Evolutionary conservation across 1,139 yeast species (phyloP).

Genomic region (Trichomonascaceae sp.): DNA sequence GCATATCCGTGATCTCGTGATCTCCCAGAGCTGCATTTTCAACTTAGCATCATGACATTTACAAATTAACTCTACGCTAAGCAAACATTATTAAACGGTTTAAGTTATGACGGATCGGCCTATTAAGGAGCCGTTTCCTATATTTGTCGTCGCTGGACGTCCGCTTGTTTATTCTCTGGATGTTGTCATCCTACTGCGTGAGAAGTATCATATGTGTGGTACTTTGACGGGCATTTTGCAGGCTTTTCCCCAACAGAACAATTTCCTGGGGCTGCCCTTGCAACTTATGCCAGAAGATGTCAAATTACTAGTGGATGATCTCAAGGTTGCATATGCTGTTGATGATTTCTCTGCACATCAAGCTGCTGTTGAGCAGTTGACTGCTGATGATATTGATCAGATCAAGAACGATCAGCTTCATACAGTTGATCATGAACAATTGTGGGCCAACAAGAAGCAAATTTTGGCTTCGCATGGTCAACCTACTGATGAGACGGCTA

Average conservation of each 20-base stretch:
- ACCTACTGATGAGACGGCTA: slow-evolving; percentile 8
- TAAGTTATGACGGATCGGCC: background rate
- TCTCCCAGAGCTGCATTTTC: background rate
- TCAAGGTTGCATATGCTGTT: slow-evolving; percentile 29
- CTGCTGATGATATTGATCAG: slow-evolving; percentile 15
- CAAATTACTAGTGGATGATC: slow-evolving; percentile 51
- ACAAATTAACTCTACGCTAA: background rate
- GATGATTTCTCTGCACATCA: slow-evolving; percentile 30
- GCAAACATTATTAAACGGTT: background rate
- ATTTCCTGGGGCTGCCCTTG: slow-evolving; percentile 77
- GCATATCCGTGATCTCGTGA: background rate
- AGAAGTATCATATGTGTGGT: slow-evolving; percentile 55
- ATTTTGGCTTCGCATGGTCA: slow-evolving; percentile 20
- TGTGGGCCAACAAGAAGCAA: slow-evolving; percentile 21
- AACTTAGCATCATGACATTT: background rate
- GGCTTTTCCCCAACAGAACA: slow-evolving; percentile 84
- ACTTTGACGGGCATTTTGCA: slow-evolving; percentile 77
- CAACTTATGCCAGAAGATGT: slow-evolving; percentile 70
- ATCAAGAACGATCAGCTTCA: slow-evolving; percentile 13
- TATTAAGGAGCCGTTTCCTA: slow-evolving; percentile 19
- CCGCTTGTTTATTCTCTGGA: slow-evolving; percentile 51
- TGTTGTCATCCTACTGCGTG: slow-evolving; percentile 49
- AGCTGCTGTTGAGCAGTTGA: slow-evolving; percentile 21
- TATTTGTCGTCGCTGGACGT: slow-evolving; percentile 40
- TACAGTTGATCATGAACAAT: slow-evolving; percentile 17